These are phyloP conservation scores for Fraxinus floribunda DNA, from an alignment of 305 asterid genomes.

Conservation along the genomic window DNA sequence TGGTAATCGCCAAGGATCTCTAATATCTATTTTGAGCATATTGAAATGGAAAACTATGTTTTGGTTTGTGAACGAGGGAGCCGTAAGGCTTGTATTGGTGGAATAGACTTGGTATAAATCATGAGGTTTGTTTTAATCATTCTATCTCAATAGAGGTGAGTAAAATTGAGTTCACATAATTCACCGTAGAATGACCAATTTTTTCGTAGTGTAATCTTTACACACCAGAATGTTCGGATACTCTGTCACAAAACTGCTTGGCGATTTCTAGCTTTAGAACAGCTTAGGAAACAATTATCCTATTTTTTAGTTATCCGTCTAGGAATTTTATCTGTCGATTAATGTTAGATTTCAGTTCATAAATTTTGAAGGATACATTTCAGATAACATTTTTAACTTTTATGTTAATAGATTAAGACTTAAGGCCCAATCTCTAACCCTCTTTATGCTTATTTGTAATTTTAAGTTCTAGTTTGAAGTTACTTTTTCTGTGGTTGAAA, in stretches of 20 bases:
- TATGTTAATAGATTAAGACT: slow-evolving; percentile 22
- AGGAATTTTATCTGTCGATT: background rate
- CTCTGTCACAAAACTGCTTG: background rate
- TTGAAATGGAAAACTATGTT: background rate
- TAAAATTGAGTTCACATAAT: background rate
- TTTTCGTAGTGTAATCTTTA: background rate
- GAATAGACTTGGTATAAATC: background rate
- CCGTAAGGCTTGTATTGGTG: background rate
- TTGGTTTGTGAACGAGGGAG: background rate
- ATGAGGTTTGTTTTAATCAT: background rate
- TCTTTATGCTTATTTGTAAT: slow-evolving; percentile 25
- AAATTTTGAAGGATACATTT: slow-evolving; percentile 13
- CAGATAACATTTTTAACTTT: background rate
- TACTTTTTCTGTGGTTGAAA: slow-evolving; percentile 56
- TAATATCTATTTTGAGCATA: background rate
- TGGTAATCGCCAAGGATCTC: background rate
- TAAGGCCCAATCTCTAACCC: slow-evolving; percentile 33
- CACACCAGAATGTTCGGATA: background rate
- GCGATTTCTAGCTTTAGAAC: slow-evolving; percentile 7
- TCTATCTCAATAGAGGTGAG: background rate
- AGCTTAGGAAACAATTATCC: background rate
- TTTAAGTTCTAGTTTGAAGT: slow-evolving; percentile 36
- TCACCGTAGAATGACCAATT: background rate
- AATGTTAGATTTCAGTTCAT: background rate
- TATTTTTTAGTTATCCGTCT: background rate